Percentiles rank a stretch among this genome's conserved stretches.
phyloP scores from a whole-genome alignment of 2,329 filamentous ascomycete species.

The Colletotrichum sp. region DNA sequence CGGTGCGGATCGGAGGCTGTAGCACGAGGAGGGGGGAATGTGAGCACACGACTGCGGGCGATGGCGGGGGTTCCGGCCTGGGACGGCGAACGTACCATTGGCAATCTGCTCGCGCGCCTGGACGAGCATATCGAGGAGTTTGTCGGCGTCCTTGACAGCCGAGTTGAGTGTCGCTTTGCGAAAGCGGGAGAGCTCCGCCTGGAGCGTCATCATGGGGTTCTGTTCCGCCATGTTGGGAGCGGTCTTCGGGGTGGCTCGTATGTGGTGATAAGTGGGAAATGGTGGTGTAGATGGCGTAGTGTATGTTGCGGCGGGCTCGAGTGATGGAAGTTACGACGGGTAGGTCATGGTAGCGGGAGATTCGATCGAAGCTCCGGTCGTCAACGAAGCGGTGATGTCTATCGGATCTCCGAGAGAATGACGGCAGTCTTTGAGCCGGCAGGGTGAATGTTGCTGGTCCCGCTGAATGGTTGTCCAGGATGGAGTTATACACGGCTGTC shows the following conservation, averaged over 20 bases:
- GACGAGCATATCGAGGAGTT: slow-evolving; percentile 78
- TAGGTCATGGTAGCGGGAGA: neutral
- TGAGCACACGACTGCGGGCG: slow-evolving; percentile 11
- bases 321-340: neutral
- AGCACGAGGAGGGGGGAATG: neutral
- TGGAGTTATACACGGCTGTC: neutral
- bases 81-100: slow-evolving; percentile 55
- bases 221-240: slow-evolving; percentile 35
- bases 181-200: slow-evolving; percentile 77
- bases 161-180: slow-evolving; percentile 71
- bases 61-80: slow-evolving; percentile 4
- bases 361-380: neutral
- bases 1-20: slow-evolving; percentile 67
- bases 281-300: neutral
- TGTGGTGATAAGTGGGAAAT: neutral
- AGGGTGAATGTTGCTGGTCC: neutral
- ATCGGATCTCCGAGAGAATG: neutral
- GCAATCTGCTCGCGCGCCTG: slow-evolving; percentile 77
- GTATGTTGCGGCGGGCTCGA: slow-evolving; percentile 1
- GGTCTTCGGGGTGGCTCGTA: neutral
- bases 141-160: slow-evolving; percentile 80
- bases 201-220: slow-evolving; percentile 60
- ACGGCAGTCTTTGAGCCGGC: neutral
- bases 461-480: neutral
- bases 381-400: neutral